These are phyloP conservation scores for Pythium scleroteichum DNA, from an alignment of 352 stramenopile genomes.

Conservation along the genomic window DNA sequence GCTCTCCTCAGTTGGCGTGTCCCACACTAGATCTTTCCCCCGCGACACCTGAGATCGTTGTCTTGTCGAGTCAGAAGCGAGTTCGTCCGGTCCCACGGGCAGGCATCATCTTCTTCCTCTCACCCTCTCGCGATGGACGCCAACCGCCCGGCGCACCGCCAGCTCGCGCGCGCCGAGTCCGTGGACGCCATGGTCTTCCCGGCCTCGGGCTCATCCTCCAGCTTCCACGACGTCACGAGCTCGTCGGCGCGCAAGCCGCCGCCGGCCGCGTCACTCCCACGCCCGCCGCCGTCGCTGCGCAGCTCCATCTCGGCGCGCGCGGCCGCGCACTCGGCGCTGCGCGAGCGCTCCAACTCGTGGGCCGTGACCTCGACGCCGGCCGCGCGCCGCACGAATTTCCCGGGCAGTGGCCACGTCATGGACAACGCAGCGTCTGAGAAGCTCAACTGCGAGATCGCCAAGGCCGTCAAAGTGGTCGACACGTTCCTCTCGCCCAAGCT, in stretches of 20 bases:
- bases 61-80: slow-evolving; percentile 1
- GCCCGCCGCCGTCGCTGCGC: slow-evolving; percentile 10
- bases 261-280: background rate
- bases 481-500: slow-evolving; percentile 73
- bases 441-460: slow-evolving; percentile 62
- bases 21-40: background rate
- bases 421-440: slow-evolving; percentile 55
- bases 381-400: slow-evolving; percentile 24
- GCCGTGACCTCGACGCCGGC: slow-evolving; percentile 26
- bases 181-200: slow-evolving; percentile 37
- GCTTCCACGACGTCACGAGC: slow-evolving; percentile 18
- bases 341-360: slow-evolving; percentile 65
- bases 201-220: background rate
- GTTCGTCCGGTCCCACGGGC: background rate
- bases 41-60: background rate
- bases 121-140: slow-evolving; percentile 4
- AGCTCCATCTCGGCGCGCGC: slow-evolving; percentile 22
- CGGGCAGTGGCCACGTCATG: slow-evolving; percentile 49
- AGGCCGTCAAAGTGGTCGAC: slow-evolving; percentile 65
- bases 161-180: slow-evolving; percentile 44
- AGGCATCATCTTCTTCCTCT: background rate
- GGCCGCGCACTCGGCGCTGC: slow-evolving; percentile 41
- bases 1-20: background rate
- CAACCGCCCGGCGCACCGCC: slow-evolving; percentile 21
- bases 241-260: background rate